Conservation (phyloP, 345 rosid genomes). For the Eutrema japonicum region DNA sequence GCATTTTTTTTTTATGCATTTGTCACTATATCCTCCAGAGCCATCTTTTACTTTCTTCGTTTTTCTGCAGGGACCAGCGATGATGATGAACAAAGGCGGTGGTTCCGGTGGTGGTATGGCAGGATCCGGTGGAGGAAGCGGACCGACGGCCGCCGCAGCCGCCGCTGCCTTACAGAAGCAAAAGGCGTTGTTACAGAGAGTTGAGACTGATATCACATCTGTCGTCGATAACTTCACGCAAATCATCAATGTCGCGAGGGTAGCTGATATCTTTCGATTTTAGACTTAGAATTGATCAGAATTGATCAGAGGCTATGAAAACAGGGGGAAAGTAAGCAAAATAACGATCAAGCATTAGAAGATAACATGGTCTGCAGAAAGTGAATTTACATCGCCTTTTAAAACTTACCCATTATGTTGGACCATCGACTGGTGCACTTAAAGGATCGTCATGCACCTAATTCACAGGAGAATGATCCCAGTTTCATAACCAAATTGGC, state of each 20-base stretch:
- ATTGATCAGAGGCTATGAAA: slow-evolving; percentile 58
- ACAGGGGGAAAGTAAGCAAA: not conserved
- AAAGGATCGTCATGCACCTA: slow-evolving; percentile 93
- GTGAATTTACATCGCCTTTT: not conserved
- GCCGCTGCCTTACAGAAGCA: slow-evolving; percentile 87
- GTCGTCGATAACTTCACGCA: slow-evolving; percentile 86
- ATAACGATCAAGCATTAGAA: not conserved
- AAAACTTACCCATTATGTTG: slow-evolving; percentile 87
- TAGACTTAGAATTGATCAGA: not conserved
- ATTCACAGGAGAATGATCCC: slow-evolving; percentile 35
- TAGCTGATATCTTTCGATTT: slow-evolving; percentile 30
- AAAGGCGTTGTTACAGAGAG: slow-evolving; percentile 80
- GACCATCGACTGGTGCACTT: slow-evolving; percentile 89
- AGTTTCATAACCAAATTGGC: slow-evolving; percentile 26
- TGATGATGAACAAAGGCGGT: slow-evolving; percentile 73
- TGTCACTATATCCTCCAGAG: not conserved
- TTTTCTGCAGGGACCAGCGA: not conserved
- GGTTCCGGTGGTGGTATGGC: slow-evolving; percentile 48
- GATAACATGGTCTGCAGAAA: not conserved
- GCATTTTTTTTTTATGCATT: not conserved
- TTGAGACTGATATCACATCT: slow-evolving; percentile 76
- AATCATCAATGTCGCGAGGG: slow-evolving; percentile 80
- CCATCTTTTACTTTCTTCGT: not conserved
- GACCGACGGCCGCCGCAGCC: slow-evolving; percentile 83
- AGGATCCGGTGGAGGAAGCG: slow-evolving; percentile 55